Percentiles rank a stretch among this genome's conserved stretches.
Conservation (phyloP, 495 filamentous ascomycete genomes). For the Evernia prunastri region DNA sequence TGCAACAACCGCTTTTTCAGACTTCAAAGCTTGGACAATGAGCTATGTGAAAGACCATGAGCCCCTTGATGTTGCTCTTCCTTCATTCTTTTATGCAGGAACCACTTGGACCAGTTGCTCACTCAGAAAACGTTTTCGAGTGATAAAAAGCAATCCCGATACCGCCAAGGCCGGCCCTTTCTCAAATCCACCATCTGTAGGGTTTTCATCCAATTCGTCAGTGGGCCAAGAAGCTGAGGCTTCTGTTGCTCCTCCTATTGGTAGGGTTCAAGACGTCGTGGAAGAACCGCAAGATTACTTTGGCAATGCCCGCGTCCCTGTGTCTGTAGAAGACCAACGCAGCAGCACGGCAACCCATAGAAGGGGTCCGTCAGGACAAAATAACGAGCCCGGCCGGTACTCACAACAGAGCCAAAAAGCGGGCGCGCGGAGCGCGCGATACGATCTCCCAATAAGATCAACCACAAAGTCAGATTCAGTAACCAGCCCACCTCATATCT, state of each 20-base stretch:
- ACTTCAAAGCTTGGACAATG: slow-evolving; percentile 59
- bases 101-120: slow-evolving; percentile 59
- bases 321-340: not conserved
- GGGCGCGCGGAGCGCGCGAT: not conserved
- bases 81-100: slow-evolving; percentile 48
- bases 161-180: slow-evolving; percentile 10
- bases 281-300: slow-evolving; percentile 45
- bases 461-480: slow-evolving; percentile 1
- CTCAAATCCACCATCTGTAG: slow-evolving; percentile 22
- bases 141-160: slow-evolving; percentile 47
- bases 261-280: slow-evolving; percentile 6
- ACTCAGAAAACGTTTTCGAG: slow-evolving; percentile 53
- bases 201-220: slow-evolving; percentile 11
- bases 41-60: slow-evolving; percentile 43
- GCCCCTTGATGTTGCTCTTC: slow-evolving; percentile 39
- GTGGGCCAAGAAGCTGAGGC: slow-evolving; percentile 13
- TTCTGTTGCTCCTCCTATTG: slow-evolving; percentile 11
- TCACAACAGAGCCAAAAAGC: slow-evolving; percentile 1
- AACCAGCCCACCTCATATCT: slow-evolving; percentile 7
- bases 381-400: not conserved
- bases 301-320: slow-evolving; percentile 29
- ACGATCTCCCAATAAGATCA: slow-evolving; percentile 3
- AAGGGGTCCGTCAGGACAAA: not conserved
- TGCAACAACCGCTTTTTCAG: slow-evolving; percentile 38
- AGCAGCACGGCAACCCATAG: slow-evolving; percentile 4